Evolutionary conservation across 371 early-diverging fungal genomes (phyloP).

Genomic region (Mucor lusitanicus): DNA sequence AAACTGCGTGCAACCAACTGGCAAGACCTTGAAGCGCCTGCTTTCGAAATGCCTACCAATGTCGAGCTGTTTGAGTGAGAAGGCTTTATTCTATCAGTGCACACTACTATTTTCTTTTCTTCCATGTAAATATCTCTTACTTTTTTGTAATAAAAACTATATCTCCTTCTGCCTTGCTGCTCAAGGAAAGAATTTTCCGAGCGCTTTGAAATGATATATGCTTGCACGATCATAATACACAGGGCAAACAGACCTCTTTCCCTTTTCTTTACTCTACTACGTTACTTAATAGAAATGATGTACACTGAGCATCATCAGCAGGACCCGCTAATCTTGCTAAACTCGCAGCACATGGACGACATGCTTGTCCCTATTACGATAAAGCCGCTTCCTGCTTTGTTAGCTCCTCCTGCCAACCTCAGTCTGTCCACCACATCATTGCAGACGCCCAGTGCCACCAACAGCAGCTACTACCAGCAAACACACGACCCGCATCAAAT

Average conservation of each 20-base stretch:
- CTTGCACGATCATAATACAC: not conserved
- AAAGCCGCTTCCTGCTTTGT: slow-evolving; percentile 14
- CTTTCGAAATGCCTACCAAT: slow-evolving; percentile 50
- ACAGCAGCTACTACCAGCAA: not conserved
- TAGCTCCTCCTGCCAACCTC: slow-evolving; percentile 3
- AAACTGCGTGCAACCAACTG: slow-evolving; percentile 59
- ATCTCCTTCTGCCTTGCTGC: not conserved
- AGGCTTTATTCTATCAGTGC: not conserved
- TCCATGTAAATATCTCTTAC: not conserved
- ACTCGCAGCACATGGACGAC: not conserved
- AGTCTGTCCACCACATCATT: not conserved
- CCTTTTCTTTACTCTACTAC: not conserved
- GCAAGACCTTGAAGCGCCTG: slow-evolving; percentile 56
- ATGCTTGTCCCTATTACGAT: slow-evolving; percentile 3
- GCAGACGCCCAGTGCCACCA: not conserved
- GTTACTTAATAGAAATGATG: not conserved
- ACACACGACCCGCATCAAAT: not conserved
- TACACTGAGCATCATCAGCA: not conserved
- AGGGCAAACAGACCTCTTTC: not conserved
- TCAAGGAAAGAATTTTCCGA: slow-evolving; percentile 6
- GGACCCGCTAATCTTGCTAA: slow-evolving; percentile 1
- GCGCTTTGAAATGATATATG: not conserved
- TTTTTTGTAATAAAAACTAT: slow-evolving; percentile 7
- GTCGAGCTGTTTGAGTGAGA: slow-evolving; percentile 42
- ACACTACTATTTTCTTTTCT: not conserved